phyloP scores from a whole-genome alignment of 2,329 filamentous ascomycete genomes.

The Fusarium setosum region DNA sequence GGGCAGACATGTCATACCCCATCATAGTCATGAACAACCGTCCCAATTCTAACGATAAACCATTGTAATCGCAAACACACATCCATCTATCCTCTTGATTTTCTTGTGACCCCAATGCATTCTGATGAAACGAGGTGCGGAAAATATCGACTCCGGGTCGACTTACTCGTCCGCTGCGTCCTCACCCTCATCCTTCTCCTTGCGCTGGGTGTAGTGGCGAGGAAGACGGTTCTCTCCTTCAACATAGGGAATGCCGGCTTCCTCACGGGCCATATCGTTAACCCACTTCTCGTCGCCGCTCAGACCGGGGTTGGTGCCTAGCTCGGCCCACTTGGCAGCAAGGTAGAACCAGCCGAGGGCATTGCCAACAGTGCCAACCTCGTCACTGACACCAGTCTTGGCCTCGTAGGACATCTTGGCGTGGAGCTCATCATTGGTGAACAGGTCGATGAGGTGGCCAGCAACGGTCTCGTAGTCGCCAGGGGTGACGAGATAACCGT shows the following conservation, averaged over 20 bases:
- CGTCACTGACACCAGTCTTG: conserved; percentile 76
- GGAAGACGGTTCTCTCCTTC: conserved; percentile 72
- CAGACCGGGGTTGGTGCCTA: conserved; percentile 60
- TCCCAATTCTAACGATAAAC: conserved; percentile 22
- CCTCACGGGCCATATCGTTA: conserved; percentile 57
- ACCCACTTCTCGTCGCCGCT: conserved; percentile 64
- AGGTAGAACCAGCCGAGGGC: conserved; percentile 82
- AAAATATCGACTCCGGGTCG: neutral
- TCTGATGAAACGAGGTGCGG: neutral
- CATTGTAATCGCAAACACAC: conserved; percentile 10
- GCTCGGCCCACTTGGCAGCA: conserved; percentile 72
- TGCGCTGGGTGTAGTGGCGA: conserved; percentile 41
- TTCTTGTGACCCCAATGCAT: neutral
- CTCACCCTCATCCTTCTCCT: conserved; percentile 17
- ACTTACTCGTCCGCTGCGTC: conserved; percentile 24
- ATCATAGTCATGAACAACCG: conserved; percentile 23
- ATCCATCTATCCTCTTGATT: conserved; percentile 10
- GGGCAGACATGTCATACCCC: conserved; percentile 16
- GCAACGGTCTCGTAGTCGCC: conserved; percentile 79
- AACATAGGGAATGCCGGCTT: conserved; percentile 68
- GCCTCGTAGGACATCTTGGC: conserved; percentile 74
- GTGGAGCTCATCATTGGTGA: conserved; percentile 73
- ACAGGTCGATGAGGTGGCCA: conserved; percentile 72
- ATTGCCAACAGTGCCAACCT: conserved; percentile 85
- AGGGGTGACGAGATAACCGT: conserved; percentile 79